Evolutionary conservation across 768 basidiomycete species (phyloP), one percentile per base, ranked within the genome.

Genomic region (Podaxis rugospora): DNA sequence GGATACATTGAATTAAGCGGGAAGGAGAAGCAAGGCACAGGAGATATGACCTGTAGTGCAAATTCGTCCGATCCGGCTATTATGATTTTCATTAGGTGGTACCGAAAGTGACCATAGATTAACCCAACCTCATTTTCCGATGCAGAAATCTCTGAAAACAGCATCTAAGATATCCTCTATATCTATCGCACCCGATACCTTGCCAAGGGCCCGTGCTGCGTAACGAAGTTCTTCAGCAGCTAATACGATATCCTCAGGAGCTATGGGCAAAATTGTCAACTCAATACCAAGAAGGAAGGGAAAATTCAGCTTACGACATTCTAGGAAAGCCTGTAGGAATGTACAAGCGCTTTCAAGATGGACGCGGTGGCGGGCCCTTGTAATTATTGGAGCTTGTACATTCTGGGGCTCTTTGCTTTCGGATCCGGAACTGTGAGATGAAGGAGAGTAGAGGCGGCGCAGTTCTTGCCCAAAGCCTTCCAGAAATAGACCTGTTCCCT

Each of bases 191-290:
- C 94, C 93, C 1, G 89, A 86, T n/a, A 95, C 85, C 61, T 85
- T 84, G 1, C 92, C 93, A n/a, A 96, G 82, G 3, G 92, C 87
- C 61, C 83, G 82, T 0, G 89, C 87, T 1, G 93, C 94, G 68
- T 94, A 93, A 25, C 94, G 85, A 25, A 96, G 78, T 68, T 94
- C 92, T 70, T 96, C 94, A 0, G 93, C 93, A 4, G 84, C 92
- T 10, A 91, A 69, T 5, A 95, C 92, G 3, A 95, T 75, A 63
- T 94, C 90, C n/a, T 82, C 78, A 1, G 82, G 66, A 7, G 82
- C 87, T 88, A 68, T 36, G 11, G 11, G 54, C 25, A 61, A 36
- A 6, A 18, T 11, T 49, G 52, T 39, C n/a, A 53, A 44, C 14
- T n/a, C 50, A n/a, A 21, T 51, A 11, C 6, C 40, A 14, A 40